Evolutionary conservation across 805 yeast species (phyloP).

Genomic region (Candida montana): DNA sequence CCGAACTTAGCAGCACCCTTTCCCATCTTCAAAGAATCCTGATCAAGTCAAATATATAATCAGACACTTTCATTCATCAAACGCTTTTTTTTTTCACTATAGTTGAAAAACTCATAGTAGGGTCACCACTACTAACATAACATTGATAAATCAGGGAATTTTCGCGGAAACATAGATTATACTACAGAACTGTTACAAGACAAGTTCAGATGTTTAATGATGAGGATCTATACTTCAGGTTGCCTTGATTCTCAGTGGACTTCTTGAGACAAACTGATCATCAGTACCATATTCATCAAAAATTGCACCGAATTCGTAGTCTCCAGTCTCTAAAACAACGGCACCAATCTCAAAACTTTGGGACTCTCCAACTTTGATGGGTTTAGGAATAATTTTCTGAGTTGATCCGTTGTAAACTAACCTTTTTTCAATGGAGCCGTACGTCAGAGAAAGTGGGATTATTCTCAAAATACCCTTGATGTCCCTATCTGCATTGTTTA

Average conservation of each 20-base stretch:
- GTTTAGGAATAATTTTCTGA: slow-evolving; percentile 45
- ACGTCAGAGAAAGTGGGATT: slow-evolving; percentile 38
- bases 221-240: no score
- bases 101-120: not conserved
- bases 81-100: not conserved
- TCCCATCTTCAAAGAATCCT: no score
- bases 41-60: no score
- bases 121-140: not conserved
- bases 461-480: slow-evolving; percentile 58
- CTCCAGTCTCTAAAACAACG: slow-evolving; percentile 69
- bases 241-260: slow-evolving; percentile 31
- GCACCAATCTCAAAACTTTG: slow-evolving; percentile 46
- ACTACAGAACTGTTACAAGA: no score
- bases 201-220: no score
- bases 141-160: not conserved
- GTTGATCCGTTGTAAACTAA: slow-evolving; percentile 69
- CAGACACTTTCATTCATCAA: no score
- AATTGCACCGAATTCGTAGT: slow-evolving; percentile 72
- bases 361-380: slow-evolving; percentile 38
- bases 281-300: slow-evolving; percentile 41
- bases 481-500: slow-evolving; percentile 37
- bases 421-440: slow-evolving; percentile 44
- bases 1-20: slow-evolving; percentile 43
- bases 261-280: slow-evolving; percentile 34
- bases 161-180: no score